Evolutionary conservation across 2,329 filamentous ascomycete species (phyloP).

Genomic region (Tolypocladium tropicale): DNA sequence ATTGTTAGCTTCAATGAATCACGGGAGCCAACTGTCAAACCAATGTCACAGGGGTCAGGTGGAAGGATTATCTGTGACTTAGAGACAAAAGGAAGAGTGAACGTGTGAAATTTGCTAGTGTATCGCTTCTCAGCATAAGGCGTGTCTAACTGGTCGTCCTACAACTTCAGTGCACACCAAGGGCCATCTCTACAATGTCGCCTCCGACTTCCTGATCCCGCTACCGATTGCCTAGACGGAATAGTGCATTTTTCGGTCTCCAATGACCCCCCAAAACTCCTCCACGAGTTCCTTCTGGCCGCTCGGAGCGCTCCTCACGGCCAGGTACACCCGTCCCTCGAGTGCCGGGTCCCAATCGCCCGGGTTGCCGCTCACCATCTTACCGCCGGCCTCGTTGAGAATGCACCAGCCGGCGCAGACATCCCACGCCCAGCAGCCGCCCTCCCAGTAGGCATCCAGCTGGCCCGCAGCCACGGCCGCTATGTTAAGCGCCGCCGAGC

Average conservation of each 20-base stretch:
- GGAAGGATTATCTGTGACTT: too few species aligned
- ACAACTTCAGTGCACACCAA: not conserved
- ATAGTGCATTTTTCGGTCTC: slow-evolving; percentile 42
- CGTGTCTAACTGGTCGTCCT: not conserved
- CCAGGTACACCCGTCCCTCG: slow-evolving; percentile 52
- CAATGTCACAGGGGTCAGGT: too few species aligned
- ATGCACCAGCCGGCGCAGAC: slow-evolving; percentile 76
- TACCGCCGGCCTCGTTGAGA: slow-evolving; percentile 61
- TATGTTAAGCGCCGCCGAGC: slow-evolving; percentile 65
- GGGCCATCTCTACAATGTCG: not conserved
- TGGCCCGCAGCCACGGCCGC: slow-evolving; percentile 62
- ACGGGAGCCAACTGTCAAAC: not conserved
- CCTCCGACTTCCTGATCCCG: not conserved
- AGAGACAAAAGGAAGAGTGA: too few species aligned
- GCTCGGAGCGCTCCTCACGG: slow-evolving; percentile 46
- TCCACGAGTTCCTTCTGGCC: slow-evolving; percentile 53
- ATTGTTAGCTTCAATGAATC: not conserved
- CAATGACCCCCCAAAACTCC: slow-evolving; percentile 54
- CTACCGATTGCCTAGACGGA: slow-evolving; percentile 8
- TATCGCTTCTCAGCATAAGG: not conserved
- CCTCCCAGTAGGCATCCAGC: slow-evolving; percentile 72
- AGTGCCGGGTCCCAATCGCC: slow-evolving; percentile 57
- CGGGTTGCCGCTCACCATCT: slow-evolving; percentile 63
- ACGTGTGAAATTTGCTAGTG: not conserved
- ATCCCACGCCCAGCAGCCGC: slow-evolving; percentile 78